Conservation (phyloP, 1,284 basidiomycete species). For the Malassezia caprae region DNA sequence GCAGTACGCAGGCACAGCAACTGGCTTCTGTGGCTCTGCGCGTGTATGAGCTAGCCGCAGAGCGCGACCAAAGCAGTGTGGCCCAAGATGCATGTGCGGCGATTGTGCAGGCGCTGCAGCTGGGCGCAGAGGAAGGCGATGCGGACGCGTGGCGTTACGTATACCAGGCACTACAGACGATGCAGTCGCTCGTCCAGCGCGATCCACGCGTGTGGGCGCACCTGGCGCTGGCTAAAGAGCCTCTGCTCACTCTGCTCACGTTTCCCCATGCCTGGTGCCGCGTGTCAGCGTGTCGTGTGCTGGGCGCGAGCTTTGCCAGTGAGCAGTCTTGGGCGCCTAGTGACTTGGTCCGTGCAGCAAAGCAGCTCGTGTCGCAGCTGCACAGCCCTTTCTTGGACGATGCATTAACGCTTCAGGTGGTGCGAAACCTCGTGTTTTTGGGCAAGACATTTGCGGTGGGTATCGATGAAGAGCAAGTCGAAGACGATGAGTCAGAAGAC, state of each 20-base stretch:
- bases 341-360: conserved; percentile 63
- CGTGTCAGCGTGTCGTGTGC: conserved; percentile 64
- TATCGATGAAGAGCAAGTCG: conserved; percentile 6
- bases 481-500: too few relatives aligned
- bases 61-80: conserved; percentile 14
- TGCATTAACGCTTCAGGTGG: conserved; percentile 67
- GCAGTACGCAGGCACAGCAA: conserved; percentile 50
- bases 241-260: conserved; percentile 65
- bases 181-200: conserved; percentile 5
- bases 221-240: not conserved
- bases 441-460: conserved; percentile 55
- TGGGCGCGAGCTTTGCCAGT: conserved; percentile 62
- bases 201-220: conserved; percentile 5
- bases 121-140: not conserved
- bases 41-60: conserved; percentile 30
- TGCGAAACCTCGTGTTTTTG: conserved; percentile 87
- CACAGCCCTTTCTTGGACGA: conserved; percentile 72
- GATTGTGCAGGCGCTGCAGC: not conserved
- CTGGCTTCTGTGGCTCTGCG: conserved; percentile 67
- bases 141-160: conserved; percentile 41
- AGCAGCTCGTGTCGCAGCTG: conserved; percentile 68
- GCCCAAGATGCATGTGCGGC: not conserved
- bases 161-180: conserved; percentile 17
- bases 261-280: conserved; percentile 95
- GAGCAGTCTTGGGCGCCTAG: conserved; percentile 21